phyloP scores from a whole-genome alignment of 192 early-diverging fungal genomes.

The Piromyces finnis region DNA sequence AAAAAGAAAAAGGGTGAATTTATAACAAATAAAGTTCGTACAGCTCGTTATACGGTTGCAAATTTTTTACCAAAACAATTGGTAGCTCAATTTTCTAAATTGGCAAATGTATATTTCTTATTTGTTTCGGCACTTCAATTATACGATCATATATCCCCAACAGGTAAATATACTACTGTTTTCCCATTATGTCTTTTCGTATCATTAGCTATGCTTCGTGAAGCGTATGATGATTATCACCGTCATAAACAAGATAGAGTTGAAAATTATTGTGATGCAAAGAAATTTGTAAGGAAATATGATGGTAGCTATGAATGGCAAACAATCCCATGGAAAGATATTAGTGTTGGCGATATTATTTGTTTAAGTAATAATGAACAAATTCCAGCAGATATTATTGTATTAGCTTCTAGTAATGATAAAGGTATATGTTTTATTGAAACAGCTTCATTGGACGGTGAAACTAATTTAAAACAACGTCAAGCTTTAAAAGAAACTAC shows the following conservation, averaged over 20 bases:
- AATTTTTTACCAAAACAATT: constrained; percentile 45
- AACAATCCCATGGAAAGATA: not conserved
- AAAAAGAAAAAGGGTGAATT: constrained; percentile 19
- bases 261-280: constrained; percentile 23
- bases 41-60: constrained; percentile 36
- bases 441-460: constrained; percentile 72
- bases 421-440: constrained; percentile 72
- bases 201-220: constrained; percentile 55
- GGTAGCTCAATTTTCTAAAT: constrained; percentile 44
- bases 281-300: not conserved
- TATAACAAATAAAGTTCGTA: constrained; percentile 37
- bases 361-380: constrained; percentile 57
- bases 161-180: constrained; percentile 60
- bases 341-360: constrained; percentile 58
- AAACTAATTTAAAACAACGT: constrained; percentile 74
- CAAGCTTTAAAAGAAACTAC: constrained; percentile 47
- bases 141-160: constrained; percentile 52
- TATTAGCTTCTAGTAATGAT: constrained; percentile 46
- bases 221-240: constrained; percentile 53
- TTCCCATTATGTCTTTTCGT: constrained; percentile 57
- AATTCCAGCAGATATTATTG: constrained; percentile 63
- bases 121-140: constrained; percentile 37
- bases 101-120: constrained; percentile 51
- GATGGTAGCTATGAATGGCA: not conserved
- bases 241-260: constrained; percentile 43